Conservation (phyloP, 192 early-diverging fungal species). For the Linderina pennispora region DNA sequence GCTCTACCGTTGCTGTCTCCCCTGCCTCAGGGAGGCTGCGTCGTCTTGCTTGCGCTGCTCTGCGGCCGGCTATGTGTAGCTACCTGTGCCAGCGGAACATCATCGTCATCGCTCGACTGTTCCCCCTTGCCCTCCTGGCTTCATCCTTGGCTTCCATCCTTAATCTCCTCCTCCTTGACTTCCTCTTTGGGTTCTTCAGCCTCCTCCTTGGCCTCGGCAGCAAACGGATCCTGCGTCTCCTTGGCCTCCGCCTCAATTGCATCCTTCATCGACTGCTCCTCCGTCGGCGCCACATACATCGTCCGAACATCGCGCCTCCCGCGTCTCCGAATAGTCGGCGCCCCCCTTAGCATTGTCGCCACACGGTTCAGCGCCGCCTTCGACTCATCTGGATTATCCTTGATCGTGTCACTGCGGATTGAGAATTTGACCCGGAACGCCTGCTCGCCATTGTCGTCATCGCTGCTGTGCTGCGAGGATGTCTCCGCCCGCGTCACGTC, state of each 20-base stretch:
- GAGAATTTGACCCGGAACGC: constrained; percentile 43
- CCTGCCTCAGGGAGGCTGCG: too few species aligned
- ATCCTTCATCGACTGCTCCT: neutral
- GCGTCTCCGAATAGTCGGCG: constrained; percentile 16
- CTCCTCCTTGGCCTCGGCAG: neutral
- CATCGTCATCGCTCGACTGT: neutral
- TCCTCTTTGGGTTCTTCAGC: neutral
- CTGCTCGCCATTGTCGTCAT: constrained; percentile 7
- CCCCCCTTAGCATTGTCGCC: constrained; percentile 31
- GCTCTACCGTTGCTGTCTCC: too few species aligned
- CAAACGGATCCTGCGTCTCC: too few species aligned
- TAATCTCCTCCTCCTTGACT: neutral
- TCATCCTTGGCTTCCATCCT: too few species aligned
- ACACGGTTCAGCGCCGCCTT: constrained; percentile 36
- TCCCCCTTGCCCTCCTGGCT: too few species aligned
- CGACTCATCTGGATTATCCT: constrained; percentile 43
- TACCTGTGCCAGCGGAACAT: constrained; percentile 5
- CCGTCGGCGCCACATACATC: constrained; percentile 25
- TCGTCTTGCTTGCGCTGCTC: too few species aligned
- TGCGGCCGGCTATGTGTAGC: too few species aligned
- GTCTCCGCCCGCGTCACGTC: neutral
- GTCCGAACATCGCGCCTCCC: constrained; percentile 42
- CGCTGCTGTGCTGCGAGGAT: constrained; percentile 2
- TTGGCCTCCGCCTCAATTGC: neutral
- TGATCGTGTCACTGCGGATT: constrained; percentile 36